Conservation (phyloP, 2,329 filamentous ascomycete genomes). For the Lojkania enalia region DNA sequence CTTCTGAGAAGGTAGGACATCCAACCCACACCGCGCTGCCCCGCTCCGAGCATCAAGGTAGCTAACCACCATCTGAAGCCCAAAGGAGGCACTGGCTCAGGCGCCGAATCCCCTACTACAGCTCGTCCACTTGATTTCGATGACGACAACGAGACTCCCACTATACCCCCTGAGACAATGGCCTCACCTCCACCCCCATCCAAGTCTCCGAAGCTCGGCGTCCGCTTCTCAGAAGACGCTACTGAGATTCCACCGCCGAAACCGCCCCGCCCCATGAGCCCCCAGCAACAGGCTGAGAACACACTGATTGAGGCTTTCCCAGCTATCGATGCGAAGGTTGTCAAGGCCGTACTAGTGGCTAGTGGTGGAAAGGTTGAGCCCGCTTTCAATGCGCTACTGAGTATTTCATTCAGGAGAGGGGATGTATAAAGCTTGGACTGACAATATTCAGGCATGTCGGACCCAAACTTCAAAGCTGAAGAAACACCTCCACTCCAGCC, state of each 20-base stretch:
- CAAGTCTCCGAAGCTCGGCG: slow-evolving; percentile 48
- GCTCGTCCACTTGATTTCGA: slow-evolving; percentile 61
- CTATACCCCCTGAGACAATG: slow-evolving; percentile 37
- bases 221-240: slow-evolving; percentile 52
- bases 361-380: slow-evolving; percentile 88
- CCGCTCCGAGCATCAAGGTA: slow-evolving; percentile 6
- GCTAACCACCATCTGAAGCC: slow-evolving; percentile 12
- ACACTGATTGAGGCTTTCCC: slow-evolving; percentile 96
- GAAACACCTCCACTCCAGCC: slow-evolving; percentile 72
- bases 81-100: slow-evolving; percentile 39
- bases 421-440: slow-evolving; percentile 12
- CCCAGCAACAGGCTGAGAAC: slow-evolving; percentile 80
- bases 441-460: slow-evolving; percentile 53
- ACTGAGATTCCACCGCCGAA: slow-evolving; percentile 67
- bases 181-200: slow-evolving; percentile 45
- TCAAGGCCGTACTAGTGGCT: slow-evolving; percentile 85
- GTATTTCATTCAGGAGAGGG: slow-evolving; percentile 48
- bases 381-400: slow-evolving; percentile 91
- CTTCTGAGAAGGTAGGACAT: slow-evolving; percentile 20
- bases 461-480: slow-evolving; percentile 55
- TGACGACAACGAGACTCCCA: slow-evolving; percentile 54
- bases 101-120: slow-evolving; percentile 58
- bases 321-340: slow-evolving; percentile 73
- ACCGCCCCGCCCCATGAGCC: slow-evolving; percentile 79
- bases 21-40: too few species aligned